phyloP scores from a whole-genome alignment of 1,284 basidiomycete species.

The Marasmius oreades region DNA sequence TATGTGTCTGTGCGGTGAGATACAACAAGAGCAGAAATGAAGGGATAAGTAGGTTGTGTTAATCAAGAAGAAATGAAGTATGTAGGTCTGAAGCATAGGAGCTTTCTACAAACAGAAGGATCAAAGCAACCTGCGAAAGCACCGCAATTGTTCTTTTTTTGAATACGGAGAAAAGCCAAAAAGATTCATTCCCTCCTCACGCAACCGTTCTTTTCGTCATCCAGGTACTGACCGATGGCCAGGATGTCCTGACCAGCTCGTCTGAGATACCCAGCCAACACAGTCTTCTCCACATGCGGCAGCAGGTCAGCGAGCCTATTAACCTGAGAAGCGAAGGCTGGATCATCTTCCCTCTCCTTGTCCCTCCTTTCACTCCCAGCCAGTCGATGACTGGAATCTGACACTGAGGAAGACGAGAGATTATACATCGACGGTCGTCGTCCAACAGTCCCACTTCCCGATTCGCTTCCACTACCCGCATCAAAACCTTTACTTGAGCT shows the following conservation, averaged over 20 bases:
- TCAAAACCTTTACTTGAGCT: slow-evolving; percentile 3
- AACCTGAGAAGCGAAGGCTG: slow-evolving; percentile 62
- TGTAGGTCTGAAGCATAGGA: too few species aligned
- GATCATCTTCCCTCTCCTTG: slow-evolving; percentile 22
- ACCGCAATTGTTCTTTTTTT: too few species aligned
- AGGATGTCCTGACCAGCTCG: slow-evolving; percentile 75
- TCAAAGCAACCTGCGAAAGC: too few species aligned
- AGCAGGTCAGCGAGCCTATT: slow-evolving; percentile 71
- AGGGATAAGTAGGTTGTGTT: too few species aligned
- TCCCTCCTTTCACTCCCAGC: not conserved
- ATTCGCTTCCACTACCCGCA: not conserved
- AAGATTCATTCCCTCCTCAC: slow-evolving; percentile 39
- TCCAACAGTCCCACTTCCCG: not conserved
- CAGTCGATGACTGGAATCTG: not conserved
- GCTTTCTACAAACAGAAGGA: too few species aligned
- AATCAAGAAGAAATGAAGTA: too few species aligned
- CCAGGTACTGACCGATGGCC: slow-evolving; percentile 84
- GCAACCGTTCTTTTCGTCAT: slow-evolving; percentile 79
- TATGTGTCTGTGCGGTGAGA: not conserved
- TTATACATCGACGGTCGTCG: slow-evolving; percentile 12
- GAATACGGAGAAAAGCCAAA: not conserved
- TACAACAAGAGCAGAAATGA: not conserved
- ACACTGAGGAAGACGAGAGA: slow-evolving; percentile 4
- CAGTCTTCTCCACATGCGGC: slow-evolving; percentile 68
- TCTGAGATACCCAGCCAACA: slow-evolving; percentile 71